Base-by-base conservation (phyloP, 768 basidiomycete species). In the Boletus tylopilopsis region DNA sequence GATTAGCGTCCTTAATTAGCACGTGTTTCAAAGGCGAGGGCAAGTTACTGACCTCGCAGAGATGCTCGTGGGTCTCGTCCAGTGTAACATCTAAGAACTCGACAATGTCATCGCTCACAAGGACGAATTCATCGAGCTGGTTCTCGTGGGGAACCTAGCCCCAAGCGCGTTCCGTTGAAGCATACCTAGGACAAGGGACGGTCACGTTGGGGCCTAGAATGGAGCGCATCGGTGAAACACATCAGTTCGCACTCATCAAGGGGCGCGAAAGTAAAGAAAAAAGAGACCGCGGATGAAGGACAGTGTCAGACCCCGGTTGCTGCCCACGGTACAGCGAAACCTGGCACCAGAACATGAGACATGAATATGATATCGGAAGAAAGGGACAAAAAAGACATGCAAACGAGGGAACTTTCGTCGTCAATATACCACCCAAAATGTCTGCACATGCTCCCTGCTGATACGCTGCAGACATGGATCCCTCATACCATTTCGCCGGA, bases 261-360 rank as follows among this genome's bases (percentile, higher is more conserved):
- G 12, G 15, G 4, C 13, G 33, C 29, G n/a, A 4, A 13, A 34
- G 1, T 13, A 34, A 8, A 64, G 50, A 41, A 53, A 56, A 44
- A 64, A 63, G 8, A 63, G 51, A 8, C 55, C 57, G n/a, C 62
- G 56, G 5, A 64, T 55, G 22, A 53, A 3, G 54, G 55, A 34
- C 56, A 38, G 10, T 53, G 15, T 10, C 29, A 19, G 0, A 64
- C 48, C 10, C 47, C 32, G 10, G 58, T 53, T 7, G 53, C 58
- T 6, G 60, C 63, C 27, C 32, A 54, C 8, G 63, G 60, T 18
- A 37, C 49, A 11, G 47, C 53, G 2, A 38, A 44, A 2, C 54
- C 49, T 6, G 63, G 24, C 5, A 48, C 60, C 60, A 16, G 9
- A 48, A 32, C 1, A 9, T 4, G 23, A 6, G 19, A 22, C n/a